Percentiles rank a stretch among this genome's conserved stretches.
phyloP scores from a whole-genome alignment of 169 alveolate species.

The Plasmodium billcollinsi region DNA sequence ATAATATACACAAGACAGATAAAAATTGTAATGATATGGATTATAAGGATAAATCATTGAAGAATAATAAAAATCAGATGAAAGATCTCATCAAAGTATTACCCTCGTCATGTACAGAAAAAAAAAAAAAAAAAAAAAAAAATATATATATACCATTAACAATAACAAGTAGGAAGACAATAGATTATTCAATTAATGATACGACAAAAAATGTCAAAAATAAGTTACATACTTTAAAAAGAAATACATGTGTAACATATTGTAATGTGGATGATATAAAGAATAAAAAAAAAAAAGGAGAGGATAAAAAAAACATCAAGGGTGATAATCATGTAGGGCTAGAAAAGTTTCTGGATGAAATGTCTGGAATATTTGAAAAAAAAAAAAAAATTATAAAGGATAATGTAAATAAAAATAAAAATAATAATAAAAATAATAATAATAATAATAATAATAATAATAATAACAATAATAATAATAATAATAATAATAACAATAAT shows the following conservation, averaged over 20 bases:
- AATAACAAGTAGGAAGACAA: background rate
- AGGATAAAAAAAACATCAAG: background rate
- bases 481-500: background rate
- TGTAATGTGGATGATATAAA: background rate
- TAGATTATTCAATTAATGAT: background rate
- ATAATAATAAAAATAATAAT: background rate
- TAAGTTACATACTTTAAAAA: background rate
- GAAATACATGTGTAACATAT: background rate
- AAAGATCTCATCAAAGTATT: too few relatives aligned
- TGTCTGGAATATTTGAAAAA: conserved; percentile 1
- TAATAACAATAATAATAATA: background rate
- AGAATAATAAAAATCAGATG: too few relatives aligned
- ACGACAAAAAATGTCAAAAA: background rate
- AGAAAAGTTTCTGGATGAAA: background rate
- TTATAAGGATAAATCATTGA: too few relatives aligned
- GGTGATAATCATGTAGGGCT: background rate
- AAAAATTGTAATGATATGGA: too few relatives aligned
- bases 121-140: too few relatives aligned
- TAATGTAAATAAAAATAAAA: background rate
- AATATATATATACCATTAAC: background rate
- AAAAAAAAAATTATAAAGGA: background rate
- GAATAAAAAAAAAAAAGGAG: background rate
- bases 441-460: background rate
- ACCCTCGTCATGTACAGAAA: too few relatives aligned
- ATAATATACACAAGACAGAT: too few relatives aligned